Evolutionary conservation across 495 filamentous ascomycete species (phyloP).

Genomic region (Neurospora sp.): DNA sequence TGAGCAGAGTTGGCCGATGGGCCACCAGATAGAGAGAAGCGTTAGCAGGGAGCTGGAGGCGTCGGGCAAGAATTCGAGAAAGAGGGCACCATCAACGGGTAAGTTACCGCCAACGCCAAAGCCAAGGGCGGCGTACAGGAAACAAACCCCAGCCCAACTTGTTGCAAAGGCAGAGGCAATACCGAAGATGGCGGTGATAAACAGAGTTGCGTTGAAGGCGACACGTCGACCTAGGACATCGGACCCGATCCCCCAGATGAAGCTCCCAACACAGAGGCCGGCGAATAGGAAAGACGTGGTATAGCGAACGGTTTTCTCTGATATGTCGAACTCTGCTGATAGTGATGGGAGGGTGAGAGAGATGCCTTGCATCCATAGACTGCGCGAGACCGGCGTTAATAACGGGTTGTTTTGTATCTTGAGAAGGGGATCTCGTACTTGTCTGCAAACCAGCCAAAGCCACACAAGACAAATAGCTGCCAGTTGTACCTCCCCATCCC

Average conservation of each 20-base stretch:
- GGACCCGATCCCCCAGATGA: slow-evolving; percentile 74
- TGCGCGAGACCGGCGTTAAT: slow-evolving; percentile 6
- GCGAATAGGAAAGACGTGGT: slow-evolving; percentile 41
- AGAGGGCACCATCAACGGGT: slow-evolving; percentile 69
- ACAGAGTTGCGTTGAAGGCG: slow-evolving; percentile 67
- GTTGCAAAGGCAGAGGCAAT: slow-evolving; percentile 57
- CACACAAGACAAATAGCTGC: slow-evolving; percentile 72
- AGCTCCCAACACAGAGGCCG: slow-evolving; percentile 62
- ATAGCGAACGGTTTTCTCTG: slow-evolving; percentile 42
- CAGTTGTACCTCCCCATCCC: slow-evolving; percentile 84
- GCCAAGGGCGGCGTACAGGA: slow-evolving; percentile 37
- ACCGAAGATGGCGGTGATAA: slow-evolving; percentile 65
- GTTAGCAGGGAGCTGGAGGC: slow-evolving; percentile 69
- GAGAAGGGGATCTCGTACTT: slow-evolving; percentile 30
- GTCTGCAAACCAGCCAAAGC: slow-evolving; percentile 64
- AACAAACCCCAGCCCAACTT: slow-evolving; percentile 56
- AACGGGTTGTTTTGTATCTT: background rate
- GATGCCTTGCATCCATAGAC: slow-evolving; percentile 52
- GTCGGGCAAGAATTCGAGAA: slow-evolving; percentile 72
- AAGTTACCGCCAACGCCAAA: slow-evolving; percentile 60
- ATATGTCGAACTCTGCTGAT: slow-evolving; percentile 52
- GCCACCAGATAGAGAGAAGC: slow-evolving; percentile 72
- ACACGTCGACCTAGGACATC: slow-evolving; percentile 60
- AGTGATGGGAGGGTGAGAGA: slow-evolving; percentile 67
- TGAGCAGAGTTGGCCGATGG: slow-evolving; percentile 60